Evolutionary conservation across 1,284 basidiomycete species (phyloP), one percentile per base, ranked within the genome.

Genomic region (Anthracocystis setariae): DNA sequence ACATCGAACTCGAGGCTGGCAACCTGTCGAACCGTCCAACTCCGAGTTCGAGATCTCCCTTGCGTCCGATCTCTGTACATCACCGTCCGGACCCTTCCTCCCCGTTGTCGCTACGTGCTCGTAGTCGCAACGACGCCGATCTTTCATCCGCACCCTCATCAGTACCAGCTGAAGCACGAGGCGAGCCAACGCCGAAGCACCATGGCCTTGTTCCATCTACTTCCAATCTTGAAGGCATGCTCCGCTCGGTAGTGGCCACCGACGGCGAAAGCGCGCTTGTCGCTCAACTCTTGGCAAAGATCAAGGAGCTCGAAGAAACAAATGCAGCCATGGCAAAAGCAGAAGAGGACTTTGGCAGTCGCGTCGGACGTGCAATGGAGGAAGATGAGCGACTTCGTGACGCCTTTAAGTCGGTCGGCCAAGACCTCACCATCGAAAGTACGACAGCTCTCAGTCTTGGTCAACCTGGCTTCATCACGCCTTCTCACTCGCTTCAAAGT

Each of bases 281-380:
- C 0, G 60, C 67, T 1, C 78, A 75, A 35, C 55, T 80, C 5
- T 54, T 80, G 13, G 63, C 70, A 56, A 80, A 80, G 57, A 70
- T 80, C 55, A 65, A 66, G 20, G 78, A 80, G 52, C 59, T 80
- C 8, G 77, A 78, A 49, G 75, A 78, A 46, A 74, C 74, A 4
- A 80, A 80, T 44, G 39, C 53, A 0, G 70, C 63, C 17, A 75
- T 80, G 57, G 64, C 71, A 7, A 57, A 51, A 37, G 68, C 61
- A 5, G 74, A 70, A 24, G 59, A 60, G 23, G 76, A 77, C 42
- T 71, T 76, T 43, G 75, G 76, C 47, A 72, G 75, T 24, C 54
- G 70, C 5, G 56, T 78, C 33, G 78, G 76, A 3, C 50, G 65
- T 5, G 74, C 74, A 2, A 68, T 80, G 59, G 56, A 78, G 51